phyloP scores from a whole-genome alignment of 257 asterid genomes.

The Voacanga thouarsii region DNA sequence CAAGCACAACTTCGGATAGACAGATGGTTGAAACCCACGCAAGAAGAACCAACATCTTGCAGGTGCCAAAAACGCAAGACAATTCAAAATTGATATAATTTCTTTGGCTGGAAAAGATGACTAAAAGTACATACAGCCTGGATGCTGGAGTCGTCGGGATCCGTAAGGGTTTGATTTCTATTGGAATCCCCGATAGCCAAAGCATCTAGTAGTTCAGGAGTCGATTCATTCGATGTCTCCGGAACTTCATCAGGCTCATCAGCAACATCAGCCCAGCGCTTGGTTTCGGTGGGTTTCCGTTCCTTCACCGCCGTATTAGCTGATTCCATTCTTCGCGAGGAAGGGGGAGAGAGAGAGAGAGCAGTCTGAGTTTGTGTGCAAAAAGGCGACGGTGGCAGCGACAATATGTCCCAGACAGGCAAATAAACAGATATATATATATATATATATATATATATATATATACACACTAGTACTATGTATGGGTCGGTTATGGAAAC shows the following conservation, averaged over 20 bases:
- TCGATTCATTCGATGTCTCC: constrained; percentile 13
- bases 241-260: constrained; percentile 29
- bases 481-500: no score
- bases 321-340: no score
- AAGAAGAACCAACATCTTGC: background rate
- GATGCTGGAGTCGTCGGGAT: constrained; percentile 53
- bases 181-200: constrained; percentile 40
- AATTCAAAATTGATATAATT: background rate
- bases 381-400: no score
- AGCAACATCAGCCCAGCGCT: constrained; percentile 61
- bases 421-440: no score
- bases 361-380: no score
- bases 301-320: background rate
- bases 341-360: no score
- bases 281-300: constrained; percentile 23
- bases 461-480: no score
- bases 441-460: no score
- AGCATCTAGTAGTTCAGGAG: constrained; percentile 10
- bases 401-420: no score
- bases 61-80: background rate
- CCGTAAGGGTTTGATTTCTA: constrained; percentile 28
- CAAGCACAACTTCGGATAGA: no score
- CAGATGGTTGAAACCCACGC: no score
- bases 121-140: constrained; percentile 37
- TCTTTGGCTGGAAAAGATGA: no score